Conservation (phyloP, 495 filamentous ascomycete genomes). For the Melanomma pulvis-pyrius region DNA sequence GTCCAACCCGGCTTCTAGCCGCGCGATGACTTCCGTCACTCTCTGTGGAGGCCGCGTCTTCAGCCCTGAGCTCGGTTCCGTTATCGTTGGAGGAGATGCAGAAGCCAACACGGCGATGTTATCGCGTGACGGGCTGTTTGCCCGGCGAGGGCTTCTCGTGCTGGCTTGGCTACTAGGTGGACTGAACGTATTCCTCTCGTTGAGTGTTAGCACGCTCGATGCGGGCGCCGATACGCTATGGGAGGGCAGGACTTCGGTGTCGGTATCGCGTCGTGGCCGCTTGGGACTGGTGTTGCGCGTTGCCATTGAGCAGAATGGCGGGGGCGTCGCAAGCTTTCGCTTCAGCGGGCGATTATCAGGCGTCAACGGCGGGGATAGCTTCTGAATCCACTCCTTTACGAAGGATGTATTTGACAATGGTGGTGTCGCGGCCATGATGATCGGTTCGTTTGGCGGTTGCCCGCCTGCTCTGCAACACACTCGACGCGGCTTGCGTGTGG, state of each 20-base stretch:
- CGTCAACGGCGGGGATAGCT: conserved; percentile 13
- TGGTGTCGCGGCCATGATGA: conserved; percentile 10
- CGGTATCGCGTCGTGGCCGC: conserved; percentile 20
- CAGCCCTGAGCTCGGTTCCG: background rate
- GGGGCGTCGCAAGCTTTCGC: background rate
- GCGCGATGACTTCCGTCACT: background rate
- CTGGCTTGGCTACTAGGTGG: conserved; percentile 4
- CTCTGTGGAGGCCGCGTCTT: background rate
- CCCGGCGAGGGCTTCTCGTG: background rate
- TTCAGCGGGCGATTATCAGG: conserved; percentile 13
- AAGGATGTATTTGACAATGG: conserved; percentile 14
- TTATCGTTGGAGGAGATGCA: conserved; percentile 5
- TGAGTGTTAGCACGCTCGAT: background rate
- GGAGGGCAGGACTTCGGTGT: conserved; percentile 20
- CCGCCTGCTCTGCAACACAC: conserved; percentile 6
- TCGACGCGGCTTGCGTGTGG: conserved; percentile 1
- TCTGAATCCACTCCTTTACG: conserved; percentile 6
- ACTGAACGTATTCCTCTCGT: conserved; percentile 3
- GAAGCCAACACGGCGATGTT: background rate
- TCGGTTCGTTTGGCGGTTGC: conserved; percentile 1
- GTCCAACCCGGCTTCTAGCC: background rate
- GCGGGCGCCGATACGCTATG: conserved; percentile 13
- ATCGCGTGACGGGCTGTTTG: background rate
- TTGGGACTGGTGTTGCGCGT: conserved; percentile 15
- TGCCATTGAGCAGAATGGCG: conserved; percentile 11